Evolutionary conservation across 345 rosid species (phyloP), one percentile per base, ranked within the genome.

Genomic region (Leavenworthia alabamica): DNA sequence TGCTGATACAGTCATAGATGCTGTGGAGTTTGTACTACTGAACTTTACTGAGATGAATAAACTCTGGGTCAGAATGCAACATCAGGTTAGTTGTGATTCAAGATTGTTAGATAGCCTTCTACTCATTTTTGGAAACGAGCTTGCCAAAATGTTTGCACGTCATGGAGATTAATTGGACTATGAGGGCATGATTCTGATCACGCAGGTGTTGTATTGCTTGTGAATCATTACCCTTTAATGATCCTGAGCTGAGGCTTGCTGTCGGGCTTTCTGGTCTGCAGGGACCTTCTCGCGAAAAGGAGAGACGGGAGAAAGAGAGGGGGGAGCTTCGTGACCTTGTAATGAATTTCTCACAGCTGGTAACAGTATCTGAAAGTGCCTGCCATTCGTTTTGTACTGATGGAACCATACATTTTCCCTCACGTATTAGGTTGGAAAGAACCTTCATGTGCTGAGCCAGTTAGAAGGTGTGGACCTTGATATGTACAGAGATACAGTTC

Each of bases 61-160:
- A 73, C 81, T 93, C 55, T 93, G 99, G 99, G 99, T 93, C 80
- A 96, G 99, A 78, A 89, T 93, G 99, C 99, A 93, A 74, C 96
- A 93, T 75, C 99, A 93, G 97, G 99, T 93, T 87, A 84, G 96
- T 84, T 73, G 83, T 70, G 83, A 82, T 94, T 89, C 68, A 72
- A 79, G 71, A 78, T 71, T 69, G 79, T 69, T 75, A 57, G 71
- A 62, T 69, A 52, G 73, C 73, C 62, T 77, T 74, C 83, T 85
- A 76, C 79, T 77, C 84, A 78, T n/a, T 80, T 85, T 82, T 77
- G 75, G 71, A 67, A 85, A 74, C 79, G 86, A 82, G 72, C 82
- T 83, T 71, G 71, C 75, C 78, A 46, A 77, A 67, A 68, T 72
- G 78, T 83, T 78, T 82, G 90, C 85, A 78, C 79, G 78, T 62